Conservation (phyloP, 2,329 filamentous ascomycete genomes). For the Aureobasidium sp. region DNA sequence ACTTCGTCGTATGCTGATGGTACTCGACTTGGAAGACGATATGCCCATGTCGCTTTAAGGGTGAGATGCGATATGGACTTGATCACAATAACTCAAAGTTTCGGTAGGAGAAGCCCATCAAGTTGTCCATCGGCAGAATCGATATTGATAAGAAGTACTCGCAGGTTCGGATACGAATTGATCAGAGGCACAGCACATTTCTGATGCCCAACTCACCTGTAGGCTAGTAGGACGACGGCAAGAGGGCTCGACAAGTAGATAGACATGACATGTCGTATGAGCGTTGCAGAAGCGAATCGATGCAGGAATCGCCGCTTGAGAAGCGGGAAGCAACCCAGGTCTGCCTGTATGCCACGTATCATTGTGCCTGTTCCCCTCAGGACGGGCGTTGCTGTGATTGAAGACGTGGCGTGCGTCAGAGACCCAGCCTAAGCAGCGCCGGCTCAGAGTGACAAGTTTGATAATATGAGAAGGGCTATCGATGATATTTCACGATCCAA, state of each 20-base stretch:
- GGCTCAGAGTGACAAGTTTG: background rate
- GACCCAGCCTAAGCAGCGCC: background rate
- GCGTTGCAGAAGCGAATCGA: background rate
- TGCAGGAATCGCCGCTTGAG: too few species aligned
- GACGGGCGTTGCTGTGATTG: background rate
- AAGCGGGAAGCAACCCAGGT: background rate
- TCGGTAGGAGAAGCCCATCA: background rate
- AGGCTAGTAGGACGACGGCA: background rate
- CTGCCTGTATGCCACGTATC: background rate
- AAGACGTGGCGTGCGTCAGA: slow-evolving; percentile 9
- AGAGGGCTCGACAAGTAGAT: background rate
- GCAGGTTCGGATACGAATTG: background rate
- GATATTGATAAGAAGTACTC: background rate
- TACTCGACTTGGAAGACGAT: background rate
- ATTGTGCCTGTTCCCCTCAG: background rate
- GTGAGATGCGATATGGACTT: background rate
- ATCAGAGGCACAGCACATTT: background rate
- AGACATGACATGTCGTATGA: background rate
- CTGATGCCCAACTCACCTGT: slow-evolving; percentile 7
- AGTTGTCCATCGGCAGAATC: background rate
- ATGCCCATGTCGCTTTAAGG: background rate
- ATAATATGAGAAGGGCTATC: background rate
- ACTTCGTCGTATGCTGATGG: background rate
- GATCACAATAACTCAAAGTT: background rate
- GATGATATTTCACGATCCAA: too few species aligned